Conservation (phyloP, 176 grass and related monocot species). For the Oryza meyeriana region DNA sequence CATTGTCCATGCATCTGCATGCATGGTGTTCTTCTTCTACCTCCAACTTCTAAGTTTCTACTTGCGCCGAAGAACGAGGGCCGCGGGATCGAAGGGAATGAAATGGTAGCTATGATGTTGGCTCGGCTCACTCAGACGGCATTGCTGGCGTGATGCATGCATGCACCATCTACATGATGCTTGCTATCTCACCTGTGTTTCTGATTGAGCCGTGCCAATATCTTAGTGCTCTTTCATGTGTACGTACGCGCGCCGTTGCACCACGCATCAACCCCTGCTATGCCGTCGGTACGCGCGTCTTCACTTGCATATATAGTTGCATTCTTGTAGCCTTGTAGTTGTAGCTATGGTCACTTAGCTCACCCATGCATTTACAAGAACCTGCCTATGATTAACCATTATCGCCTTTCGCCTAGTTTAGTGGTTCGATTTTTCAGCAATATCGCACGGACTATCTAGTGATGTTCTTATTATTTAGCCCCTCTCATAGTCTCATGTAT, state of each 20-base stretch:
- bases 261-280: not conserved
- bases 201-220: slow-evolving; percentile 99
- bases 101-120: slow-evolving; percentile 78
- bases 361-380: not conserved
- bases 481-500: not conserved
- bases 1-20: not conserved
- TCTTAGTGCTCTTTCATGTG: slow-evolving; percentile 84
- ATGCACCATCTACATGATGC: not conserved
- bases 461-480: not conserved
- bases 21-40: not conserved
- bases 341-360: too few species aligned
- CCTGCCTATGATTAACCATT: not conserved
- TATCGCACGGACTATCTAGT: not conserved
- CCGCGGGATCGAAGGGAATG: slow-evolving; percentile 13
- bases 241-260: not conserved
- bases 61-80: not conserved
- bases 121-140: slow-evolving; percentile 76
- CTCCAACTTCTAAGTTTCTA: not conserved
- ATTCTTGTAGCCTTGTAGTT: too few species aligned
- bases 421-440: not conserved
- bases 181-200: slow-evolving; percentile 4
- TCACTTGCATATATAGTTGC: too few species aligned
- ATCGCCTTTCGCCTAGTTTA: not conserved
- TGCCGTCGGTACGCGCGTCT: not conserved
- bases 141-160: not conserved